Evolutionary conservation across 2,329 filamentous ascomycete species (phyloP), one percentile per base, ranked within the genome.

Genomic region (Botrytis aclada): DNA sequence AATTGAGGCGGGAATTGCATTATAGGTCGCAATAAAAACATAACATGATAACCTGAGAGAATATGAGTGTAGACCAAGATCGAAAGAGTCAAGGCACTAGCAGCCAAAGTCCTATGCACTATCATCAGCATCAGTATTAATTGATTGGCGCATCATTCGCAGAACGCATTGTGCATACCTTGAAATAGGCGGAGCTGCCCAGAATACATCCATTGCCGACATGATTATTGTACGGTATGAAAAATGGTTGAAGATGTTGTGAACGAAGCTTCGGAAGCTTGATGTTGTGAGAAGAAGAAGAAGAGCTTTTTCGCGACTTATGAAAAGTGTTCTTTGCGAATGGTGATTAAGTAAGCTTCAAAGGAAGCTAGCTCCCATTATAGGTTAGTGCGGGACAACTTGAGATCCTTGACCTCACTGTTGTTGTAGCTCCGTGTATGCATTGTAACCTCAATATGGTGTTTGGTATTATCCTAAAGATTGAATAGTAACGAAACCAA

Each of bases 181-280:
- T 73, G 88, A 85, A 77, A 93, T 88, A 72, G 90, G 90, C 79
- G 90, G 90, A 78, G 88, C 86, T 77, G 86, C 84, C 88, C 88
- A 90, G 81, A 90, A 91, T 75, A 84, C 84, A 82, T 90, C 88
- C 86, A 89, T 88, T 72, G 78, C 77, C 79, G 80, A 81, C 79
- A 80, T 80, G 70, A 73, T 77, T 73, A 74, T 67, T 60, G 62
- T 51, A 20, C 62, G 70, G 70, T 60, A 51, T 56, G 58, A 39
- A 32, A 66, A 41, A 47, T 51, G 51, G 70, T 72, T 45, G 64
- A 58, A 65, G 69, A 47, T 43, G n/a, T 69, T 63, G 65, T 71
- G 54, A 66, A 75, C 70, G 72, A 76, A 74, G 75, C 71, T 75
- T 69, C 65, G 34, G 54, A 73, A 76, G 72, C 72, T 75, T 64